phyloP scores from a whole-genome alignment of 805 yeast species.

The Jamesozyma rosinii region DNA sequence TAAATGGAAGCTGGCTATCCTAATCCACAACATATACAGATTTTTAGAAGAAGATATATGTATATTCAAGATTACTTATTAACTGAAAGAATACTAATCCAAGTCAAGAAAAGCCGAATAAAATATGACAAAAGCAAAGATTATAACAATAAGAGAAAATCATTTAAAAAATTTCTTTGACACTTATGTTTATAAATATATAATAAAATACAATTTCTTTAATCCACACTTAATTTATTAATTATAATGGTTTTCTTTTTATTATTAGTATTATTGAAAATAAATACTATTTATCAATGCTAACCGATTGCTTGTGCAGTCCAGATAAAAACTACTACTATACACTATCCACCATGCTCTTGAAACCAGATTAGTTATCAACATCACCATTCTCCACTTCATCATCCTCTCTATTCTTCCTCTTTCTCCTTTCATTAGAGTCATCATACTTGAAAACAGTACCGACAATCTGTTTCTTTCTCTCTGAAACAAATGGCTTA shows the following conservation, averaged over 20 bases:
- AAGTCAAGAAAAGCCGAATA: background rate
- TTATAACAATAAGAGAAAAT: too few species aligned
- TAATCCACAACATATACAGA: background rate
- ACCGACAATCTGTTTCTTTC: slow-evolving; percentile 81
- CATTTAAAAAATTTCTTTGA: background rate
- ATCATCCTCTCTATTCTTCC: slow-evolving; percentile 6
- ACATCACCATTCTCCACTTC: slow-evolving; percentile 4
- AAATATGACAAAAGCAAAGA: background rate
- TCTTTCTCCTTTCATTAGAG: slow-evolving; percentile 9
- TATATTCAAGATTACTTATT: background rate
- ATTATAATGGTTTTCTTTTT: background rate
- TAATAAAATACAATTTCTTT: background rate
- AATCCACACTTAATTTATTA: background rate
- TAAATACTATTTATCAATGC: too few species aligned
- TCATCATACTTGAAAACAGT: slow-evolving; percentile 54
- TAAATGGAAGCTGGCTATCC: slow-evolving; percentile 1
- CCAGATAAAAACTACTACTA: background rate
- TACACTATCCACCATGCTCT: background rate
- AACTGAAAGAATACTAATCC: background rate
- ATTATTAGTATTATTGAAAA: too few species aligned
- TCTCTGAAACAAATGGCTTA: slow-evolving; percentile 55
- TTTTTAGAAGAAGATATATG: background rate
- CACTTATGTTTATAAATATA: background rate
- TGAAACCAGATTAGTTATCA: background rate
- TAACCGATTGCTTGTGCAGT: background rate